Evolutionary conservation across 176 grass and related monocot genomes (phyloP).

Genomic region (Paspalum vaginatum): DNA sequence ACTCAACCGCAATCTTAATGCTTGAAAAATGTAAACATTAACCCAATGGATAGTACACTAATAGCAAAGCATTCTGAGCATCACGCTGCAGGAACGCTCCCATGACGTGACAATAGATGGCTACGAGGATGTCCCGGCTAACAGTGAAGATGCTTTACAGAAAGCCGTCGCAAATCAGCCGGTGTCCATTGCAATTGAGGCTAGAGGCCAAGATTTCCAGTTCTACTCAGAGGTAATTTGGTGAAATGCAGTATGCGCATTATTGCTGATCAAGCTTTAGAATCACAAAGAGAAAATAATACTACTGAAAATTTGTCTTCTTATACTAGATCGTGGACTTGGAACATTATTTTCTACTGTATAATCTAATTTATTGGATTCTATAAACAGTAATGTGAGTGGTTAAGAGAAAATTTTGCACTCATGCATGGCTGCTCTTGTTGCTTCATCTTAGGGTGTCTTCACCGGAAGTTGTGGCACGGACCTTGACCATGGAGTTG

Average conservation of each 20-base stretch:
- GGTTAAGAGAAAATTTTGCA: neutral
- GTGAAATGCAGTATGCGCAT: neutral
- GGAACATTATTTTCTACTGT: neutral
- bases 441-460: slow-evolving; percentile 49
- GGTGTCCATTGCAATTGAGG: slow-evolving; percentile 67
- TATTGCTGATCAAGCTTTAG: neutral
- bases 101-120: slow-evolving; percentile 67
- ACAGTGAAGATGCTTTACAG: slow-evolving; percentile 57
- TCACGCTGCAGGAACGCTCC: slow-evolving; percentile 42
- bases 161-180: slow-evolving; percentile 73
- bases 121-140: slow-evolving; percentile 60
- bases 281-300: neutral
- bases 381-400: too few relatives aligned
- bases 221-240: slow-evolving; percentile 76
- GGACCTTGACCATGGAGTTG: slow-evolving; percentile 68
- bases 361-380: neutral
- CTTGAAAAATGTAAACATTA: neutral
- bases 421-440: neutral
- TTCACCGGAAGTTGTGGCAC: slow-evolving; percentile 67
- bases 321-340: neutral
- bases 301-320: neutral
- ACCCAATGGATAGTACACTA: neutral
- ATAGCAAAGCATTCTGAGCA: neutral
- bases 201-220: slow-evolving; percentile 59
- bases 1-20: neutral